Evolutionary conservation across 2,329 filamentous ascomycete genomes (phyloP), one percentile per base, ranked within the genome.

Genomic region (Fusarium irregulare): DNA sequence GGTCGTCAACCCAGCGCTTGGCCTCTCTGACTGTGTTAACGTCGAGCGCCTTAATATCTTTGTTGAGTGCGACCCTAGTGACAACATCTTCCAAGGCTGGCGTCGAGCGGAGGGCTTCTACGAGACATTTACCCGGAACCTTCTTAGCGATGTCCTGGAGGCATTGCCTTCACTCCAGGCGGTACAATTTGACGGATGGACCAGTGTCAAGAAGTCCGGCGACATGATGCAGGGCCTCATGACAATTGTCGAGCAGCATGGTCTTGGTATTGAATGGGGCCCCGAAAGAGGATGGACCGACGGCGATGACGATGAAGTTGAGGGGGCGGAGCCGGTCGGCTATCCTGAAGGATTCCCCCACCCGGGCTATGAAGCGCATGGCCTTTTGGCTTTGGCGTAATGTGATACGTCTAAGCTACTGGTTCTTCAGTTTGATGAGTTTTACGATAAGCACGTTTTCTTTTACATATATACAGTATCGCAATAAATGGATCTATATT

Each of bases 41-140:
- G 85, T 92, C 21, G 83, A 85, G 30, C 83, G 82, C 16, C 77
- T 94, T 49, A 87, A 85, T 27, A 86, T 94, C 13, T 92, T 92
- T 74, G 87, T 93, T 25, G 89, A 94, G 77, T 87, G 87, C 68
- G 92, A 94, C 74, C 91, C 92, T 0, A 91, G 89, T 55, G 86
- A 91, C 71, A 84, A 83, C 28, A 81, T 89, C 21, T 93, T 92
- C 73, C 86, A 87, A 57, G 91, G 91, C 0, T 94, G 91, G 73
- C 86, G 91, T 16, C 85, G 86, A 27, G 84, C 85, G 2, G 86
- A 90, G 27, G 87, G 89, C 2, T 93, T 92, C 68, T 94, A 93
- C 75, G 92, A 93, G 64, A 79, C 78, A 7, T 94, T 93, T 74
- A 89, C 87, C 27, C 81, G 84, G 13, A 80, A 82, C 3, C 79